These are phyloP conservation scores for Starmerella ratchasimensis DNA, from an alignment of 805 yeast genomes.

Conservation along the genomic window DNA sequence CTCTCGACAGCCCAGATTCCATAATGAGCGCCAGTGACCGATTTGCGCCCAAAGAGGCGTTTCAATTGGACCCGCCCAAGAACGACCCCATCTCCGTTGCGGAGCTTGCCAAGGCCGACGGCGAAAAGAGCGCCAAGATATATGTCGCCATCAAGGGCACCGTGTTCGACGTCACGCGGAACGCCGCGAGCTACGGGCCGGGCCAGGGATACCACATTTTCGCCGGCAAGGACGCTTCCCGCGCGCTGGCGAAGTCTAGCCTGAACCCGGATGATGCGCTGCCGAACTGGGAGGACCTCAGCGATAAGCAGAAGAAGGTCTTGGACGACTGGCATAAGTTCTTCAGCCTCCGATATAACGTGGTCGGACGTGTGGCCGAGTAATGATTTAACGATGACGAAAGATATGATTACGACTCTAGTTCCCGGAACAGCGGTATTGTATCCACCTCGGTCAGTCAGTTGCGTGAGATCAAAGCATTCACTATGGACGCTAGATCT, in stretches of 20 bases:
- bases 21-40: constrained; percentile 22
- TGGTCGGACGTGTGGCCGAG: constrained; percentile 28
- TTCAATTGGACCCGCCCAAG: constrained; percentile 39
- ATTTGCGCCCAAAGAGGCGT: constrained; percentile 44
- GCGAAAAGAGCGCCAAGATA: constrained; percentile 33
- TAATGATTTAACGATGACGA: background rate
- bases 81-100: constrained; percentile 32
- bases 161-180: constrained; percentile 64
- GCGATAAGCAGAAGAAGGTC: constrained; percentile 44
- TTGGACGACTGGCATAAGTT: constrained; percentile 62
- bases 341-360: constrained; percentile 43
- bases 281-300: constrained; percentile 31
- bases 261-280: constrained; percentile 40
- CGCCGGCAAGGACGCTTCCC: constrained; percentile 64
- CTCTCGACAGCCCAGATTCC: no score
- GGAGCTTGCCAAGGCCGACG: constrained; percentile 36
- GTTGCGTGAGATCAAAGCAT: no score
- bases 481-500: no score
- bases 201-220: constrained; percentile 59
- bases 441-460: no score
- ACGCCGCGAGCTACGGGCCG: constrained; percentile 57
- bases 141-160: constrained; percentile 66
- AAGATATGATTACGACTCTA: background rate
- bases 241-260: constrained; percentile 61
- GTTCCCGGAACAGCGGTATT: background rate